These are phyloP conservation scores for Laguncularia racemosa DNA, from an alignment of 345 rosid genomes.

Conservation along the genomic window DNA sequence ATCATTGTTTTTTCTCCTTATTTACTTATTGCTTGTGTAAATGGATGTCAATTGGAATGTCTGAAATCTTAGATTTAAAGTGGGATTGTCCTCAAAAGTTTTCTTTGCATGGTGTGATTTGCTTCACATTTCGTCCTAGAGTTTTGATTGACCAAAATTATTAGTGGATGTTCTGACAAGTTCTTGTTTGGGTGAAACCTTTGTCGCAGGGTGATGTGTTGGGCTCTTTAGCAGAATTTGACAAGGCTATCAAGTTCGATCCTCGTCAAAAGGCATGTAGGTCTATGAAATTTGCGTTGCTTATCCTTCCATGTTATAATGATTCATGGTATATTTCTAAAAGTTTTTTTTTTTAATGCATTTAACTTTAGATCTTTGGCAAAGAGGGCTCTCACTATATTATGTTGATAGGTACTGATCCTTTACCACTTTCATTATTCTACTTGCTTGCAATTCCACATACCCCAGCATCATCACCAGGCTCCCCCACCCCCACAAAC, in stretches of 20 bases:
- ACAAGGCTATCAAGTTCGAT: conserved; percentile 71
- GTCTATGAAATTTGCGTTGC: conserved; percentile 11
- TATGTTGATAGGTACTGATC: conserved; percentile 38
- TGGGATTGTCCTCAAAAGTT: background rate
- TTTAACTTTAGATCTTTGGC: conserved; percentile 42
- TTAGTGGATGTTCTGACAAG: conserved; percentile 2
- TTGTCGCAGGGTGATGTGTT: conserved; percentile 60
- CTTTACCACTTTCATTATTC: background rate
- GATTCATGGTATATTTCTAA: background rate
- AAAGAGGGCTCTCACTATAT: conserved; percentile 52
- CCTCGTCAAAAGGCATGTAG: conserved; percentile 77
- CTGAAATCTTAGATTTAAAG: background rate
- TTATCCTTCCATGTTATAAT: no score
- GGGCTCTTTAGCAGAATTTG: conserved; percentile 68
- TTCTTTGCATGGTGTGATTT: background rate
- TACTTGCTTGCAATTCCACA: background rate
- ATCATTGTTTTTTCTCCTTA: background rate
- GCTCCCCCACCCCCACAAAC: no score
- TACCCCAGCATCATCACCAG: no score
- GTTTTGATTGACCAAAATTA: conserved; percentile 5
- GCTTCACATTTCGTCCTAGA: no score
- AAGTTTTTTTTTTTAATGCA: background rate
- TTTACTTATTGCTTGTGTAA: background rate
- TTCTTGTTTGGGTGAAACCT: no score
- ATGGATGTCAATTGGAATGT: background rate